Percentiles rank a stretch among this genome's conserved stretches.
These are phyloP conservation scores for Cystobasidium pallidum DNA, from an alignment of 1,284 basidiomycete species.

Conservation along the genomic window DNA sequence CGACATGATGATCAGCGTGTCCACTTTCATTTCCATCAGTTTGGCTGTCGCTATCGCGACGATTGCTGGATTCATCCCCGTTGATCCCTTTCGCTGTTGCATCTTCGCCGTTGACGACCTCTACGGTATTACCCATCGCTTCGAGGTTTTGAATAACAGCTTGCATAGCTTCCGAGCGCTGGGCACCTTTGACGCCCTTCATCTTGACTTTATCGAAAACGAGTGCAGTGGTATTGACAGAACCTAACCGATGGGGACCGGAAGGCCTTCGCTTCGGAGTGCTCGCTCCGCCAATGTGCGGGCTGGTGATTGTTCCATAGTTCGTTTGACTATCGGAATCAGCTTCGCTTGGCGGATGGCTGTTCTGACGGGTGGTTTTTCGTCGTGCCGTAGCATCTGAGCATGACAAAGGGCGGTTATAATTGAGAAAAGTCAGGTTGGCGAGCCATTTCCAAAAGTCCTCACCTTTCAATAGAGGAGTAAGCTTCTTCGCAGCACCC, in stretches of 20 bases:
- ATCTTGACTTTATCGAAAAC: conserved; percentile 42
- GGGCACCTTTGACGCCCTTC: conserved; percentile 32
- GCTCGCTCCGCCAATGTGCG: conserved; percentile 17
- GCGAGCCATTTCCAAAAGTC: background rate
- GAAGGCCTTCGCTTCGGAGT: conserved; percentile 37
- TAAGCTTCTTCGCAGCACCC: conserved; percentile 48
- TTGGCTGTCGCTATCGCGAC: background rate
- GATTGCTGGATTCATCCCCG: background rate
- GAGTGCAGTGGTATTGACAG: conserved; percentile 2
- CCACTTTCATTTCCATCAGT: background rate
- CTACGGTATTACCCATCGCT: conserved; percentile 30
- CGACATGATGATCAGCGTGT: background rate
- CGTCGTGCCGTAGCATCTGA: conserved; percentile 28
- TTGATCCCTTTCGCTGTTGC: background rate
- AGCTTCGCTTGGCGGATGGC: conserved; percentile 29
- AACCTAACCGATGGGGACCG: conserved; percentile 34
- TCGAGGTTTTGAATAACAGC: conserved; percentile 41
- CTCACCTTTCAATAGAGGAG: conserved; percentile 50
- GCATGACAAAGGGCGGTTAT: background rate
- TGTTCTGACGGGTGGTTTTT: conserved; percentile 10
- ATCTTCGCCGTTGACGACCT: conserved; percentile 4
- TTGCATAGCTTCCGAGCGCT: conserved; percentile 33
- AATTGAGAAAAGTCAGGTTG: no score
- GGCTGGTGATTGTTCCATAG: conserved; percentile 38
- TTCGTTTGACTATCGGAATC: conserved; percentile 15